phyloP scores from a whole-genome alignment of 2,329 filamentous ascomycete genomes.

The Triangularia setosa region DNA sequence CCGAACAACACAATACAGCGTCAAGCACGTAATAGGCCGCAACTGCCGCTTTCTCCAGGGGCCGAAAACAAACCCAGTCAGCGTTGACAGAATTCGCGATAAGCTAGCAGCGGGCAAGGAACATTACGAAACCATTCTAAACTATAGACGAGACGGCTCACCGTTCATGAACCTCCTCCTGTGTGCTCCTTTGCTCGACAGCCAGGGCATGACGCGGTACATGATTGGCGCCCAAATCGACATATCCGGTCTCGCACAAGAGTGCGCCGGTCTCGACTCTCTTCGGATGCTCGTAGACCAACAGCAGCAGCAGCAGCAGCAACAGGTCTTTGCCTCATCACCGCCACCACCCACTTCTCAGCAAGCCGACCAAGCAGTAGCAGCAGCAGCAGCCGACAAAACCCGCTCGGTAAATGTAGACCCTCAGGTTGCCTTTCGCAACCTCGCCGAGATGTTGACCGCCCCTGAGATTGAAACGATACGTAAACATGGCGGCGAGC shows the following conservation, averaged over 20 bases:
- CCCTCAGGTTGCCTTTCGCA: conserved; percentile 60
- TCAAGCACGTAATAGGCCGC: conserved; percentile 67
- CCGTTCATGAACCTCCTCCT: conserved; percentile 75
- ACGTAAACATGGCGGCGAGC: conserved; percentile 57
- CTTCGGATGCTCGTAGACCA: conserved; percentile 46
- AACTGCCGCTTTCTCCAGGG: conserved; percentile 79
- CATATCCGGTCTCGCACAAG: conserved; percentile 63
- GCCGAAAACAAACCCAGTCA: conserved; percentile 62
- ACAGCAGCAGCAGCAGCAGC: too few relatives aligned
- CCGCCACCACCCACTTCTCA: conserved; percentile 28
- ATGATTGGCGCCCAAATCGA: conserved; percentile 70
- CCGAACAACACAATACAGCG: conserved; percentile 69
- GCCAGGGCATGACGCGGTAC: conserved; percentile 62
- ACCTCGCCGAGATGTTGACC: conserved; percentile 68
- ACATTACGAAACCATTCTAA: conserved; percentile 69
- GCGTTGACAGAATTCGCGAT: conserved; percentile 58
- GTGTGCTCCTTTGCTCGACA: conserved; percentile 68
- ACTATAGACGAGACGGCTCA: conserved; percentile 73
- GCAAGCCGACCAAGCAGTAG: too few relatives aligned
- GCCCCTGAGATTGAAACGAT: conserved; percentile 62
- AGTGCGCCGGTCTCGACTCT: conserved; percentile 61
- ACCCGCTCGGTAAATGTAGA: conserved; percentile 14
- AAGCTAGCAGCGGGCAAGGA: conserved; percentile 62
- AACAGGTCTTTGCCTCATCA: conserved; percentile 18
- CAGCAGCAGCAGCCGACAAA: neutral